Evolutionary conservation across 257 asterid genomes (phyloP).

Genomic region (Fraxinus quadrangulata): DNA sequence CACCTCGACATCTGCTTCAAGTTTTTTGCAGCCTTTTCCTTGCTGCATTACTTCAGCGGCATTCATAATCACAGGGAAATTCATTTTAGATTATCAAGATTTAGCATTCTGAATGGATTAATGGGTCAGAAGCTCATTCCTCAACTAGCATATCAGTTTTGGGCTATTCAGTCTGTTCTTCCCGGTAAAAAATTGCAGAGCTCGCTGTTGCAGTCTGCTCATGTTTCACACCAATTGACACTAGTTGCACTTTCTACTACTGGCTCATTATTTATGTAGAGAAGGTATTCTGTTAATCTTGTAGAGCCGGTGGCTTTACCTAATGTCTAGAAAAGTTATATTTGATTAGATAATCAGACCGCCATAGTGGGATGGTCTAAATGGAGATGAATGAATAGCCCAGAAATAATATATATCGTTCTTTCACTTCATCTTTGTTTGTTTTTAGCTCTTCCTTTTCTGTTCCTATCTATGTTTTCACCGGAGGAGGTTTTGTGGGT

Average conservation of each 20-base stretch:
- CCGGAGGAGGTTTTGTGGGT: not conserved
- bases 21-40: constrained; percentile 41
- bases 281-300: constrained; percentile 23
- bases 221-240: constrained; percentile 5
- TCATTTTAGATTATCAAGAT: constrained; percentile 20
- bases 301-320: constrained; percentile 12
- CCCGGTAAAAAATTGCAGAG: constrained; percentile 15
- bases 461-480: not conserved
- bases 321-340: constrained; percentile 18
- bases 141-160: constrained; percentile 6
- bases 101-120: constrained; percentile 6
- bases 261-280: constrained; percentile 15
- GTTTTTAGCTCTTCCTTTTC: not conserved
- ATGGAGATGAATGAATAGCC: constrained; percentile 11
- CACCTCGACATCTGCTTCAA: constrained; percentile 42
- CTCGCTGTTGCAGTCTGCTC: constrained; percentile 14
- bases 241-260: constrained; percentile 4
- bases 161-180: not conserved
- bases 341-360: constrained; percentile 4
- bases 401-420: not conserved
- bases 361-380: constrained; percentile 4
- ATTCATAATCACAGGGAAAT: constrained; percentile 39
- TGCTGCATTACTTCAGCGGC: constrained; percentile 42
- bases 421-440: not conserved
- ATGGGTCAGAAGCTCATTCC: constrained; percentile 29